A percentile compares a stretch with the other conserved stretches of the same genome.
Evolutionary conservation across 768 basidiomycete genomes (phyloP).

Genomic region (Chiua virens): DNA sequence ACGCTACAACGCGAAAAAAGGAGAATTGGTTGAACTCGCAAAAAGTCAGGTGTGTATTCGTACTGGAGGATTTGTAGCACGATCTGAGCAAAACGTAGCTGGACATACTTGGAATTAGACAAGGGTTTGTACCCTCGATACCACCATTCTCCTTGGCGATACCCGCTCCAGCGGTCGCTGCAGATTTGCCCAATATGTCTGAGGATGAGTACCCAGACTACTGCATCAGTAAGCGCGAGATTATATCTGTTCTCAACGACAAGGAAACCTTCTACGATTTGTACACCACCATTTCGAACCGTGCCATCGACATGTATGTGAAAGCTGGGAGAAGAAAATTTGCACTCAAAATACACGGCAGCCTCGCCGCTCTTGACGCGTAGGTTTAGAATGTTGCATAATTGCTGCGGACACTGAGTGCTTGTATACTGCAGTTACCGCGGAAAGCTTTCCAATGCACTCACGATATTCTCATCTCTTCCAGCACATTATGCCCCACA

Average conservation of each 20-base stretch:
- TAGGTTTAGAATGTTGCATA: conserved; percentile 41
- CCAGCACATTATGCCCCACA: conserved; percentile 85
- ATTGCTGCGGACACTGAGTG: conserved; percentile 8
- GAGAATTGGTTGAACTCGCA: conserved; percentile 89
- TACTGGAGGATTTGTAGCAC: not conserved
- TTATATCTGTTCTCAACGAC: conserved; percentile 57
- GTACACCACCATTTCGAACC: conserved; percentile 73
- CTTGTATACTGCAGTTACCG: conserved; percentile 55
- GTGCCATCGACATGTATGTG: conserved; percentile 81
- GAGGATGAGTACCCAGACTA: conserved; percentile 23
- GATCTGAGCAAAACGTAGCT: conserved; percentile 50
- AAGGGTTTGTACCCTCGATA: conserved; percentile 65
- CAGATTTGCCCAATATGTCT: conserved; percentile 17
- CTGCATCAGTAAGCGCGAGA: conserved; percentile 57
- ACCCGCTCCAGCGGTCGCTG: conserved; percentile 10
- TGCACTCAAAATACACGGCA: conserved; percentile 82
- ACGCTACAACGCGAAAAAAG: conserved; percentile 72
- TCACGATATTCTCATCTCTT: conserved; percentile 73
- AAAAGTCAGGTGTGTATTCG: conserved; percentile 68
- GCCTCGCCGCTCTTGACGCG: conserved; percentile 87
- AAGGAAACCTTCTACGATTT: conserved; percentile 70
- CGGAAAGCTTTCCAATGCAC: conserved; percentile 57
- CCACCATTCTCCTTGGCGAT: conserved; percentile 70
- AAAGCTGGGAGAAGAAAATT: conserved; percentile 83
- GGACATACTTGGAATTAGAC: conserved; percentile 76